phyloP scores from a whole-genome alignment of 169 alveolate genomes.

The Babesia sp. region DNA sequence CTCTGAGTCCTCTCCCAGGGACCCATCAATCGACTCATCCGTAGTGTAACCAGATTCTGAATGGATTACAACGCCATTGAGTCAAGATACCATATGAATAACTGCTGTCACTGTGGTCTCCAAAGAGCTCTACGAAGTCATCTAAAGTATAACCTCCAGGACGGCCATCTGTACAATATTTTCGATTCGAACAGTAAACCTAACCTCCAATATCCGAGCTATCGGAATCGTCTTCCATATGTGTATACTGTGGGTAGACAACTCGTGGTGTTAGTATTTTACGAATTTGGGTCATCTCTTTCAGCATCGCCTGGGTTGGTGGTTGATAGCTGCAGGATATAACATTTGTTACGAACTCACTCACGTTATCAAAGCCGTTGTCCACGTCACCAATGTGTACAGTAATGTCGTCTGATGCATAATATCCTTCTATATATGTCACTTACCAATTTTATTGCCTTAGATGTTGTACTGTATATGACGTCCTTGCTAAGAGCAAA shows the following conservation, averaged over 20 bases:
- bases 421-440: not conserved
- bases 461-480: not conserved
- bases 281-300: slow-evolving; percentile 51
- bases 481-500: not conserved
- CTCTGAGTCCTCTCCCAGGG: slow-evolving; percentile 65
- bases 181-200: not conserved
- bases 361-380: slow-evolving; percentile 15
- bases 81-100: slow-evolving; percentile 39
- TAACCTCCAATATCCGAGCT: not conserved
- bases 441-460: slow-evolving; percentile 8
- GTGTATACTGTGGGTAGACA: slow-evolving; percentile 13
- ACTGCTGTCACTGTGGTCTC: slow-evolving; percentile 45
- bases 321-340: slow-evolving; percentile 42
- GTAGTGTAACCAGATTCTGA: slow-evolving; percentile 48
- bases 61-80: not conserved
- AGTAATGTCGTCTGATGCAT: slow-evolving; percentile 1
- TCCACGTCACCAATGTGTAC: not conserved
- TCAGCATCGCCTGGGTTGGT: slow-evolving; percentile 55
- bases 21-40: slow-evolving; percentile 15
- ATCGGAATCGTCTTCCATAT: not conserved
- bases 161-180: not conserved
- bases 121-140: slow-evolving; percentile 39
- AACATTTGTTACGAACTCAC: not conserved
- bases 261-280: slow-evolving; percentile 44
- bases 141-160: slow-evolving; percentile 30